Conservation (phyloP, 768 basidiomycete species). For the Boletus rubescentipes region DNA sequence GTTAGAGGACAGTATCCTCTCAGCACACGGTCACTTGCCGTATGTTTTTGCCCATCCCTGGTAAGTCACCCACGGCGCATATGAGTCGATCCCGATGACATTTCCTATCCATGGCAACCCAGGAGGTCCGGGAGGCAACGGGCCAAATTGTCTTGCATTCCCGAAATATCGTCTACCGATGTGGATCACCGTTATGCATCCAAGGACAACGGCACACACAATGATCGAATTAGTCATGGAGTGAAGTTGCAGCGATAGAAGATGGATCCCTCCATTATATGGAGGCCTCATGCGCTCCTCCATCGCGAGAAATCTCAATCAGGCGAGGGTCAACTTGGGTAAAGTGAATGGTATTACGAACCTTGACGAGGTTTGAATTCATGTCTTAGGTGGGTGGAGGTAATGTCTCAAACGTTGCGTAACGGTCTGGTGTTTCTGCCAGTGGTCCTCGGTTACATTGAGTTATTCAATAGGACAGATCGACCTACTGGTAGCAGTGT, state of each 20-base stretch:
- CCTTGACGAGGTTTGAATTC: not conserved
- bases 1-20: constrained; percentile 23
- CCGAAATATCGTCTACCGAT: not conserved
- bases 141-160: constrained; percentile 26
- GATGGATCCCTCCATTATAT: not conserved
- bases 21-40: constrained; percentile 14
- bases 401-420: not conserved
- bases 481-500: too few relatives aligned
- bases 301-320: not conserved
- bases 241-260: not conserved
- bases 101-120: constrained; percentile 3
- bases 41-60: constrained; percentile 36
- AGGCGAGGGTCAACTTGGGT: not conserved
- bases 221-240: not conserved
- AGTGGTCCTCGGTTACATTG: too few relatives aligned
- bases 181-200: not conserved
- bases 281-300: not conserved
- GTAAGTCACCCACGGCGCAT: constrained; percentile 21
- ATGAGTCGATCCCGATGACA: not conserved
- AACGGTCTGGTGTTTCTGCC: not conserved
- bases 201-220: not conserved
- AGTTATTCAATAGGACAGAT: too few relatives aligned
- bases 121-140: not conserved
- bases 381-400: not conserved
- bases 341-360: not conserved